These are phyloP conservation scores for Scedosporium apiospermum DNA, from an alignment of 2,329 filamentous ascomycete genomes.

Conservation along the genomic window DNA sequence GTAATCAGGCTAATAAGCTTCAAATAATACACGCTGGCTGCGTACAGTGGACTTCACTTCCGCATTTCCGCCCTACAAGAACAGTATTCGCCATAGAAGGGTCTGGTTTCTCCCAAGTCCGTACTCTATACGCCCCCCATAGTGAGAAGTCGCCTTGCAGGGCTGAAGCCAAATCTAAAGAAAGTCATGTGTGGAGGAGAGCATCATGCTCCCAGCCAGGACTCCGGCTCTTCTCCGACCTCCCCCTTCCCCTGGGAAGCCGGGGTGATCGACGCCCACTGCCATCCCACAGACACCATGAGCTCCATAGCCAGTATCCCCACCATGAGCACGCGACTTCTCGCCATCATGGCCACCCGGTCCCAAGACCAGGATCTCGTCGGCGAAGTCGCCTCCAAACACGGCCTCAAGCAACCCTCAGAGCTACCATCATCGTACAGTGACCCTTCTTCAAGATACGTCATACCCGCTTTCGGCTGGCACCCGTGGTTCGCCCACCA, in stretches of 20 bases:
- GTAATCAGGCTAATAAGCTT: too few relatives aligned
- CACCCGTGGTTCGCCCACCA: constrained; percentile 82
- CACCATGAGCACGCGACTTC: constrained; percentile 52
- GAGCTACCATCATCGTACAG: background rate
- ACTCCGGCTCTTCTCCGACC: background rate
- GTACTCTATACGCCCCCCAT: too few relatives aligned
- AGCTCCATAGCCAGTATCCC: constrained; percentile 46
- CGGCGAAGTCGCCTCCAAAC: constrained; percentile 45
- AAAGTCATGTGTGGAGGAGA: background rate
- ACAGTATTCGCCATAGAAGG: too few relatives aligned
- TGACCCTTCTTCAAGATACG: constrained; percentile 8
- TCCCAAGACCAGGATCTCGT: constrained; percentile 69
- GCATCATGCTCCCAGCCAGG: background rate
- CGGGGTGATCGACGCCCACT: constrained; percentile 70
- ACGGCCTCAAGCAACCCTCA: constrained; percentile 30
- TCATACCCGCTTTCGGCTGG: constrained; percentile 72
- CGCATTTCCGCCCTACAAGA: too few relatives aligned
- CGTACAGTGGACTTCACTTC: too few relatives aligned
- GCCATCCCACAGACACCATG: constrained; percentile 76
- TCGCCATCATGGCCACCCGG: constrained; percentile 72
- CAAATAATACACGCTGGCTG: too few relatives aligned
- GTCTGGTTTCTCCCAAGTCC: too few relatives aligned
- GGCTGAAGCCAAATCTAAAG: background rate
- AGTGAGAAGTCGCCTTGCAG: too few relatives aligned
- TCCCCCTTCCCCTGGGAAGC: constrained; percentile 57